These are phyloP conservation scores for Vitis hybrid DNA, from an alignment of 177 flowering plant genomes.

Conservation along the genomic window DNA sequence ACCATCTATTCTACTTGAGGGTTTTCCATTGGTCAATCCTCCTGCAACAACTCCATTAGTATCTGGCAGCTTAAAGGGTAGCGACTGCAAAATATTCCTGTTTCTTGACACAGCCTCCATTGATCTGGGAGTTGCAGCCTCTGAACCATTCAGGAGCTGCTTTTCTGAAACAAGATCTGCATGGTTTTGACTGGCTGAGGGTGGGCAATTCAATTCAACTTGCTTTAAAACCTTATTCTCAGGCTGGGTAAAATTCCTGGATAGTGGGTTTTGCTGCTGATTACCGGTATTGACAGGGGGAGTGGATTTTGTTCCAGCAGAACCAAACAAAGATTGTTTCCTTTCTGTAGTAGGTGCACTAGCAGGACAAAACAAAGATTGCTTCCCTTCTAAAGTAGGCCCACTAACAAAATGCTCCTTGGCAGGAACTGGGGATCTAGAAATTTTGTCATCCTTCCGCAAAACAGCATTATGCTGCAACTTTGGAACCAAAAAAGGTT, in stretches of 20 bases:
- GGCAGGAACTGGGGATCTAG: slow-evolving; percentile 14
- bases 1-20: slow-evolving; percentile 18
- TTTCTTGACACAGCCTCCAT: slow-evolving; percentile 37
- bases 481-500: slow-evolving; percentile 25
- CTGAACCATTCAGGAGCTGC: slow-evolving; percentile 32
- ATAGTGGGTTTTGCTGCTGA: slow-evolving; percentile 35
- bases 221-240: slow-evolving; percentile 39
- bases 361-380: slow-evolving; percentile 16
- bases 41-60: slow-evolving; percentile 35
- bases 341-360: slow-evolving; percentile 12
- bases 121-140: slow-evolving; percentile 34
- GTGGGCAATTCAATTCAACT: slow-evolving; percentile 46
- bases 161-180: slow-evolving; percentile 28
- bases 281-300: slow-evolving; percentile 15
- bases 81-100: slow-evolving; percentile 29
- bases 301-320: slow-evolving; percentile 18
- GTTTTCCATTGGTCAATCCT: slow-evolving; percentile 47
- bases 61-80: slow-evolving; percentile 20
- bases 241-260: slow-evolving; percentile 30
- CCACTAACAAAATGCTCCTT: slow-evolving; percentile 29
- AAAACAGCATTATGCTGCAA: slow-evolving; percentile 14
- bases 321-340: slow-evolving; percentile 16
- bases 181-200: slow-evolving; percentile 28
- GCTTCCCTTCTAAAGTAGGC: slow-evolving; percentile 21
- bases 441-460: slow-evolving; percentile 25